Conservation (phyloP, 176 grass and related monocot genomes). For the Carex cristatella region DNA sequence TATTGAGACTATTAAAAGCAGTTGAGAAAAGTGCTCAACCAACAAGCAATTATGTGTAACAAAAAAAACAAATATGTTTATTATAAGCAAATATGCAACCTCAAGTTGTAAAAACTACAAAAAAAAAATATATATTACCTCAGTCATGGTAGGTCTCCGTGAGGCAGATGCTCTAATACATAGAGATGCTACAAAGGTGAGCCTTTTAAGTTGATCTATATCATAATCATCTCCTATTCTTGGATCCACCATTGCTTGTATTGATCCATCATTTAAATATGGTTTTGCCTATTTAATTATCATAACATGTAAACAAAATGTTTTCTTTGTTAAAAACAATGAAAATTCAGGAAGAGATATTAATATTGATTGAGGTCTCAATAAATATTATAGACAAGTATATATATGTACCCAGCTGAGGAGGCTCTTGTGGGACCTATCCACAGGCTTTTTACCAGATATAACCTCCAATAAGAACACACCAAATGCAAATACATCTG, state of each 20-base stretch:
- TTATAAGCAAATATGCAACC: background rate
- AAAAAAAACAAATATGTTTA: background rate
- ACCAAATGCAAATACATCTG: slow-evolving; percentile 92
- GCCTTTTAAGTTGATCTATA: slow-evolving; percentile 61
- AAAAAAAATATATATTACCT: slow-evolving; percentile 37
- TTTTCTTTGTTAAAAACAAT: background rate
- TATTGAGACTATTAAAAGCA: background rate
- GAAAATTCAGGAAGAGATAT: background rate
- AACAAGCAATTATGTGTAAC: background rate
- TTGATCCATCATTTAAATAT: slow-evolving; percentile 59
- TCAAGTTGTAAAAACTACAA: background rate
- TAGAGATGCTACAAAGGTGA: slow-evolving; percentile 75
- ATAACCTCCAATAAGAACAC: slow-evolving; percentile 95
- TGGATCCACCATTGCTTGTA: slow-evolving; percentile 64
- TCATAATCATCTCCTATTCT: slow-evolving; percentile 66
- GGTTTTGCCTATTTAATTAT: slow-evolving; percentile 60
- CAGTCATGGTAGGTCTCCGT: slow-evolving; percentile 83
- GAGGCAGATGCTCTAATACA: slow-evolving; percentile 56
- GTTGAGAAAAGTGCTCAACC: slow-evolving; percentile 4
- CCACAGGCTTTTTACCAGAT: slow-evolving; percentile 79
- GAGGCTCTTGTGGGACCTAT: slow-evolving; percentile 81
- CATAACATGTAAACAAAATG: background rate
- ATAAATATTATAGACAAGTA: background rate
- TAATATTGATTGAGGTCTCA: background rate
- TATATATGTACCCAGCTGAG: slow-evolving; percentile 44